Percentiles rank a stretch among this genome's conserved stretches.
Evolutionary conservation across 2,329 filamentous ascomycete species (phyloP).

Genomic region (Biscogniauxia marginata): DNA sequence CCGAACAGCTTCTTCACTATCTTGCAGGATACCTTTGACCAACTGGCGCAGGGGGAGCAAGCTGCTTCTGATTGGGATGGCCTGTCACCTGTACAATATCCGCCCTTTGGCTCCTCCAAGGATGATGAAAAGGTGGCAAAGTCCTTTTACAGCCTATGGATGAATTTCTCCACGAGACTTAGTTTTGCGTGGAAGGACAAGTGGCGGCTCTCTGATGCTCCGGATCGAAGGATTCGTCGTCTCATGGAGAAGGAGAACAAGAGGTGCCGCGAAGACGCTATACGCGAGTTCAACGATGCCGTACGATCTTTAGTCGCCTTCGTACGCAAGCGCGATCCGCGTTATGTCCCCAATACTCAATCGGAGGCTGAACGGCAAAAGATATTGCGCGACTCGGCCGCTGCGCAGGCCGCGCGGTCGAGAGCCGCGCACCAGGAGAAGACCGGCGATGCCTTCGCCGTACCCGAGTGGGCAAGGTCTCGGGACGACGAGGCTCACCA

Average conservation of each 20-base stretch:
- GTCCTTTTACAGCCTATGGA: slow-evolving; percentile 80
- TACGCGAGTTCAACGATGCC: slow-evolving; percentile 88
- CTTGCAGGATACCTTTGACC: slow-evolving; percentile 73
- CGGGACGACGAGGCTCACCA: slow-evolving; percentile 49
- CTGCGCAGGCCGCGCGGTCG: slow-evolving; percentile 80
- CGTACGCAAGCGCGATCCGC: slow-evolving; percentile 85
- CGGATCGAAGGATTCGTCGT: slow-evolving; percentile 77
- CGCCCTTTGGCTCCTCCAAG: slow-evolving; percentile 75
- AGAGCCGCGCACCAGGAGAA: slow-evolving; percentile 79
- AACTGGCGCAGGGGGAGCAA: slow-evolving; percentile 77
- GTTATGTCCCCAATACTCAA: slow-evolving; percentile 74
- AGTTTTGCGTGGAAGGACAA: slow-evolving; percentile 87
- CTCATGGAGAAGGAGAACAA: slow-evolving; percentile 96
- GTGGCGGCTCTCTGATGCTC: slow-evolving; percentile 80
- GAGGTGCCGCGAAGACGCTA: slow-evolving; percentile 75
- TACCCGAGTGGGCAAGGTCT: slow-evolving; percentile 74
- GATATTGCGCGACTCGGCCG: slow-evolving; percentile 71
- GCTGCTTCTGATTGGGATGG: slow-evolving; percentile 70
- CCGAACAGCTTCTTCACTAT: slow-evolving; percentile 83
- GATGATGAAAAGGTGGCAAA: slow-evolving; percentile 74
- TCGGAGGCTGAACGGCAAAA: slow-evolving; percentile 80
- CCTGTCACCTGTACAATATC: slow-evolving; percentile 64
- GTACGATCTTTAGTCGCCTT: slow-evolving; percentile 85
- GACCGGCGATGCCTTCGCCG: slow-evolving; percentile 57
- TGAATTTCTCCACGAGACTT: slow-evolving; percentile 78